Evolutionary conservation across 2,329 filamentous ascomycete genomes (phyloP).

Genomic region (Colletotrichum chlorophyti): DNA sequence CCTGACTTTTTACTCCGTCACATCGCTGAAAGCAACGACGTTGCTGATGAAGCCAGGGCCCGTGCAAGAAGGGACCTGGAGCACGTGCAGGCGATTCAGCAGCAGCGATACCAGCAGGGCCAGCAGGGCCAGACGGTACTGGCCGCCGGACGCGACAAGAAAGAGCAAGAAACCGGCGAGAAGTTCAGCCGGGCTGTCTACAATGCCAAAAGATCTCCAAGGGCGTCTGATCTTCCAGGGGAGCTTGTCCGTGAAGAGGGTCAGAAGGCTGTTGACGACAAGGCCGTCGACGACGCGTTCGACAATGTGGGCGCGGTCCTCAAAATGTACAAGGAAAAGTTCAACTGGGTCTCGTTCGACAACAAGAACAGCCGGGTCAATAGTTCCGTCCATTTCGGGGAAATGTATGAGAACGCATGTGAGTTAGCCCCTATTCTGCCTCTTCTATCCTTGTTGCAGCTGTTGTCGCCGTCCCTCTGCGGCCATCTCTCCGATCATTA

Average conservation of each 20-base stretch:
- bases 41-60: conserved; percentile 45
- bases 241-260: conserved; percentile 50
- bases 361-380: conserved; percentile 56
- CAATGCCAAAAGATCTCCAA: conserved; percentile 46
- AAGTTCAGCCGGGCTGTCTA: conserved; percentile 51
- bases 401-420: conserved; percentile 59
- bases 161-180: conserved; percentile 30
- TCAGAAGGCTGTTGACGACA: conserved; percentile 45
- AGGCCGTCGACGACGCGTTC: conserved; percentile 54
- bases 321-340: conserved; percentile 56
- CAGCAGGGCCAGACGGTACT: conserved; percentile 33
- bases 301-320: conserved; percentile 57
- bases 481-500: too few relatives aligned
- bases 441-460: background rate
- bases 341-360: conserved; percentile 59
- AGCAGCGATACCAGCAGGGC: conserved; percentile 36
- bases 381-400: conserved; percentile 60
- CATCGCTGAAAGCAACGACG: conserved; percentile 29
- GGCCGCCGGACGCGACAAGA: conserved; percentile 30
- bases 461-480: too few relatives aligned
- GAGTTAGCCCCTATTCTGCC: conserved; percentile 30
- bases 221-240: conserved; percentile 49
- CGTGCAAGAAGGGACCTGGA: conserved; percentile 47
- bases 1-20: conserved; percentile 3
- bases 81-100: conserved; percentile 43